Conservation (phyloP, 2,329 filamentous ascomycete species). For the Colletotrichum gloeosporioides region DNA sequence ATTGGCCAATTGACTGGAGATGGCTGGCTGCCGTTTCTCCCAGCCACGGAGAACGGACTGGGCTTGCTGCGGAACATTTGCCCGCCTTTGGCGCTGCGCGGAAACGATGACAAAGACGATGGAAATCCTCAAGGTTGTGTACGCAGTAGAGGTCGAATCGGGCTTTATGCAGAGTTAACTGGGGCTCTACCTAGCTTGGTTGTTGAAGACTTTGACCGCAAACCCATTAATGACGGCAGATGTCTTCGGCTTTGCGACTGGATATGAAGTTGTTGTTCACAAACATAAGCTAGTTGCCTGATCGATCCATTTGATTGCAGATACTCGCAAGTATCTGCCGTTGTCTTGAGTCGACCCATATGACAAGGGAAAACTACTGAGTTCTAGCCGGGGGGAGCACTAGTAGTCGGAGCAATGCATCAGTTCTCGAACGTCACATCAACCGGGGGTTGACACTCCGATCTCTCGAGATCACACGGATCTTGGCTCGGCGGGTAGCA, state of each 20-base stretch:
- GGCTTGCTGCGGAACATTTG: background rate
- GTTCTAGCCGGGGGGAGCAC: background rate
- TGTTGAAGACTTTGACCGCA: background rate
- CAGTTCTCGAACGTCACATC: background rate
- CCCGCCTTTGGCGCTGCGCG: background rate
- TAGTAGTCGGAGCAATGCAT: background rate
- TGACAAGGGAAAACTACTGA: background rate
- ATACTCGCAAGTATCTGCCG: background rate
- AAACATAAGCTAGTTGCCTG: background rate
- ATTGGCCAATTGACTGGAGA: background rate
- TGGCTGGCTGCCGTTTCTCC: background rate
- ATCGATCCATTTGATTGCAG: background rate
- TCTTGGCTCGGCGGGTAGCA: background rate
- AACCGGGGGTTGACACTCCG: background rate
- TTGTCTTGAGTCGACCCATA: background rate
- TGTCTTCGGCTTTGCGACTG: background rate
- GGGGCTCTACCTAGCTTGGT: background rate
- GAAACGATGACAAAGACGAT: background rate
- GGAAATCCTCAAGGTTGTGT: background rate
- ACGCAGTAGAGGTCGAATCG: background rate
- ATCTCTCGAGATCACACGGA: background rate
- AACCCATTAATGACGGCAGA: background rate
- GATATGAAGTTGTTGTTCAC: background rate
- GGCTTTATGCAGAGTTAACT: background rate
- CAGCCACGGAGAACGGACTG: background rate